A percentile compares a stretch with the other conserved stretches of the same genome.
Evolutionary conservation across 257 asterid genomes (phyloP).

Genomic region (Phtheirospermum japonicum): DNA sequence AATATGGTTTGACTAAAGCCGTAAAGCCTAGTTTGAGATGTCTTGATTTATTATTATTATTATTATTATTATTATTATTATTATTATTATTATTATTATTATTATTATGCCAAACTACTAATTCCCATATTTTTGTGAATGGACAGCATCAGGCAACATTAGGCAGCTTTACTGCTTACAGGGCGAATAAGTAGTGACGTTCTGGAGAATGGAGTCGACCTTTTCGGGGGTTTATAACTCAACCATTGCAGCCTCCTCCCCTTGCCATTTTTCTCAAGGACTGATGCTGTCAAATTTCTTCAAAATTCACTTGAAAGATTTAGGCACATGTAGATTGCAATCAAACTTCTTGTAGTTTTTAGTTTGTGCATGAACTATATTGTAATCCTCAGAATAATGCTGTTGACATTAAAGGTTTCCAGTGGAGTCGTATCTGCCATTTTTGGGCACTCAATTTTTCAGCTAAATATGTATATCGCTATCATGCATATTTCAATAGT

Average conservation of each 20-base stretch:
- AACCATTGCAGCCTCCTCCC: too few relatives aligned
- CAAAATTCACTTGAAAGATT: not conserved
- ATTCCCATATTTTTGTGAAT: constrained; percentile 18
- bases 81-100: not conserved
- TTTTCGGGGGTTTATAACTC: too few relatives aligned
- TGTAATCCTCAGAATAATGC: constrained; percentile 25
- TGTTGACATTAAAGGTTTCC: too few relatives aligned
- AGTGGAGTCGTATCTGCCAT: too few relatives aligned
- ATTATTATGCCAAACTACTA: constrained; percentile 12
- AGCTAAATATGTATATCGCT: too few relatives aligned
- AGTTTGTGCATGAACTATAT: constrained; percentile 24
- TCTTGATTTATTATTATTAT: not conserved
- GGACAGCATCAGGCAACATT: constrained; percentile 88
- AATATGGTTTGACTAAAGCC: too few relatives aligned
- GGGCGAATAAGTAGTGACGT: constrained; percentile 46
- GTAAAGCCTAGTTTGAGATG: too few relatives aligned
- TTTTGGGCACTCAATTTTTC: too few relatives aligned
- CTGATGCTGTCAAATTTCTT: not conserved
- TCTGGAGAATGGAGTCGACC: too few relatives aligned
- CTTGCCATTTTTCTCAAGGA: constrained; percentile 30
- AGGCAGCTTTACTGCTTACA: constrained; percentile 86
- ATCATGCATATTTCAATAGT: not conserved
- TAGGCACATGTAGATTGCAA: constrained; percentile 22
- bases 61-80: too few relatives aligned
- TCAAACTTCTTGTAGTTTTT: constrained; percentile 25